A percentile compares a stretch with the other conserved stretches of the same genome.
Conservation (phyloP, 2,329 filamentous ascomycete species). For the Paracoccidioides brasiliensis region DNA sequence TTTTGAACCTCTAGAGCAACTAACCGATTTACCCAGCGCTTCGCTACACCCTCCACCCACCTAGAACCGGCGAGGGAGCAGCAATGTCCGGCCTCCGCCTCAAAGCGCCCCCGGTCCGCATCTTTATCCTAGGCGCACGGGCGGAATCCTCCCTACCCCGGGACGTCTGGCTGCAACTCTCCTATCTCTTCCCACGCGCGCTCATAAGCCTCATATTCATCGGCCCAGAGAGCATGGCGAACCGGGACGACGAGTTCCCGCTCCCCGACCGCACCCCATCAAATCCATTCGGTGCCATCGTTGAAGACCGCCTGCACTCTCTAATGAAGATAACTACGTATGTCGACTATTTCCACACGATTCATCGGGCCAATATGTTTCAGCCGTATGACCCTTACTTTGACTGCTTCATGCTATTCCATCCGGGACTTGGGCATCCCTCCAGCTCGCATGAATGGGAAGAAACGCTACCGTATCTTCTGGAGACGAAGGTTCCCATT, state of each 20-base stretch:
- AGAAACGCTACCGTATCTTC: constrained; percentile 71
- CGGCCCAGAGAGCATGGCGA: constrained; percentile 89
- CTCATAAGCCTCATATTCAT: constrained; percentile 87
- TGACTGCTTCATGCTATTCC: constrained; percentile 93
- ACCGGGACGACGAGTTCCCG: constrained; percentile 85
- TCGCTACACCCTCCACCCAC: constrained; percentile 85
- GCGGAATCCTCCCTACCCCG: constrained; percentile 95
- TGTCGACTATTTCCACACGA: constrained; percentile 94
- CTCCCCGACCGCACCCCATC: constrained; percentile 68
- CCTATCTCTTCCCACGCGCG: constrained; percentile 89
- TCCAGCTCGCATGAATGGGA: constrained; percentile 90
- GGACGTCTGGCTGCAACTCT: constrained; percentile 84
- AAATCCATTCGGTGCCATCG: constrained; percentile 87
- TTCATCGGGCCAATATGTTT: constrained; percentile 84
- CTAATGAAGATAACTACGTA: constrained; percentile 95
- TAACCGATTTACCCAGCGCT: constrained; percentile 47
- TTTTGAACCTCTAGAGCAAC: constrained; percentile 1
- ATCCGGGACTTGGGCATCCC: constrained; percentile 89
- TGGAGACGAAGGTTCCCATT: constrained; percentile 92
- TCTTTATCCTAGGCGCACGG: constrained; percentile 88
- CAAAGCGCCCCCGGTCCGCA: constrained; percentile 72
- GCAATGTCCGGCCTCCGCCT: constrained; percentile 68
- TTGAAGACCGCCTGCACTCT: constrained; percentile 79
- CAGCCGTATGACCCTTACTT: constrained; percentile 96
- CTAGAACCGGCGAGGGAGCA: constrained; percentile 59